A percentile compares a stretch with the other conserved stretches of the same genome.
Conservation (phyloP, 768 basidiomycete species). For the Suillus lakei region DNA sequence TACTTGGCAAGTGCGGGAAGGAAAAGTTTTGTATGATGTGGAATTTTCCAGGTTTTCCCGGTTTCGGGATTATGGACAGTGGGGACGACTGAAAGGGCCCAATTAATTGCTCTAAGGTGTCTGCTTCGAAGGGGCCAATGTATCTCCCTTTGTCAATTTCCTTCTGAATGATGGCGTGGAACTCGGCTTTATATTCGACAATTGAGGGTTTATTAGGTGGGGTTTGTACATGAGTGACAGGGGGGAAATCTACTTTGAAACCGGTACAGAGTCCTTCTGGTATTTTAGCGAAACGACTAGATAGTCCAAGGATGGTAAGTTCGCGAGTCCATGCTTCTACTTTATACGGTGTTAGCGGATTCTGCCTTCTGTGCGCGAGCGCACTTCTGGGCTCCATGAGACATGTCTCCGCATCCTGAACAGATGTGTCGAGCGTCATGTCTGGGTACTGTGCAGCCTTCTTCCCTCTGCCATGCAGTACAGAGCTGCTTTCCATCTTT, state of each 20-base stretch:
- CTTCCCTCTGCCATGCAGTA: constrained; percentile 1
- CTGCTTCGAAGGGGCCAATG: constrained; percentile 35
- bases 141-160: constrained; percentile 23
- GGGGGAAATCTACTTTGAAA: constrained; percentile 13
- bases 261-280: background rate
- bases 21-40: constrained; percentile 45
- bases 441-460: constrained; percentile 1
- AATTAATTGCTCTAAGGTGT: constrained; percentile 26
- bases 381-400: constrained; percentile 14
- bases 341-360: constrained; percentile 11
- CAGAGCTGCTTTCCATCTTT: constrained; percentile 9
- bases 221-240: background rate
- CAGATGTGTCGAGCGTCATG: constrained; percentile 8
- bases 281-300: background rate
- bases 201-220: constrained; percentile 9
- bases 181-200: background rate
- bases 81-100: constrained; percentile 46
- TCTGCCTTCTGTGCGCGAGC: constrained; percentile 11
- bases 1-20: constrained; percentile 18
- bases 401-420: constrained; percentile 3
- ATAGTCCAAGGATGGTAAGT: too few relatives aligned
- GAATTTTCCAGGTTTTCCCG: constrained; percentile 36
- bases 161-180: constrained; percentile 2
- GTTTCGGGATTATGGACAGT: constrained; percentile 24
- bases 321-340: background rate